Conservation (phyloP, 768 basidiomycete species). For the Hericium rajendrae region DNA sequence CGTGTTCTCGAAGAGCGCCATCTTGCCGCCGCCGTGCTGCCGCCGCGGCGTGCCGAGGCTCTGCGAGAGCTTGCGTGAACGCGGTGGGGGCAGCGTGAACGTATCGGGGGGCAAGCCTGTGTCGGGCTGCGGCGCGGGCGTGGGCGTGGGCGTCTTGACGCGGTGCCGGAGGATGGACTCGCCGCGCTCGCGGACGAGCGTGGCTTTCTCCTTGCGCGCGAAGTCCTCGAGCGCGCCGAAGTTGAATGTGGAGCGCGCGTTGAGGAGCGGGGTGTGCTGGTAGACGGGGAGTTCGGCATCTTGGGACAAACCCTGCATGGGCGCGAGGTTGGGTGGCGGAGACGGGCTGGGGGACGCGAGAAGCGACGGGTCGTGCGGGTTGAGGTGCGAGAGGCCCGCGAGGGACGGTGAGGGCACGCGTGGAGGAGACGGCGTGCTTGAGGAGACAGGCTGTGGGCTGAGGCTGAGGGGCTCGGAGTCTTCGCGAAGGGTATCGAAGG, state of each 20-base stretch:
- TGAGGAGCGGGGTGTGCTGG: conserved; percentile 37
- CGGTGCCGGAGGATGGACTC: neutral
- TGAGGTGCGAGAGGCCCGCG: conserved; percentile 4
- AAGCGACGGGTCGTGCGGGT: conserved; percentile 38
- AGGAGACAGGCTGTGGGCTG: conserved; percentile 3
- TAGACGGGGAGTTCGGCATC: conserved; percentile 57
- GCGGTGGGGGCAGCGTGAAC: conserved; percentile 29
- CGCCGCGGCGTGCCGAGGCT: conserved; percentile 61
- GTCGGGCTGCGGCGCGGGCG: neutral
- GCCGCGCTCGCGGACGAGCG: conserved; percentile 33
- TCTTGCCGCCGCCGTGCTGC: conserved; percentile 58
- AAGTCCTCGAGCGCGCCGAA: conserved; percentile 72
- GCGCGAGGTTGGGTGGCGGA: neutral
- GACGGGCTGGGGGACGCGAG: conserved; percentile 18
- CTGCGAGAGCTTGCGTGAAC: conserved; percentile 84
- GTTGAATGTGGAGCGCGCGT: conserved; percentile 50
- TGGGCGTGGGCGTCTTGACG: neutral
- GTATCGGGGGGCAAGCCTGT: neutral
- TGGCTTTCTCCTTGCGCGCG: conserved; percentile 57
- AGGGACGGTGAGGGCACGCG: neutral
- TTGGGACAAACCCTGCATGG: neutral
- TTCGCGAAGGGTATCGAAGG: conserved; percentile 36
- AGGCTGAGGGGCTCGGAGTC: conserved; percentile 33
- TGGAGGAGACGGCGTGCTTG: neutral
- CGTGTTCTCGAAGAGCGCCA: conserved; percentile 76